Evolutionary conservation across 139 green algal species (phyloP), one percentile per base, ranked within the genome.

Genomic region (Asterochloris sp.): DNA sequence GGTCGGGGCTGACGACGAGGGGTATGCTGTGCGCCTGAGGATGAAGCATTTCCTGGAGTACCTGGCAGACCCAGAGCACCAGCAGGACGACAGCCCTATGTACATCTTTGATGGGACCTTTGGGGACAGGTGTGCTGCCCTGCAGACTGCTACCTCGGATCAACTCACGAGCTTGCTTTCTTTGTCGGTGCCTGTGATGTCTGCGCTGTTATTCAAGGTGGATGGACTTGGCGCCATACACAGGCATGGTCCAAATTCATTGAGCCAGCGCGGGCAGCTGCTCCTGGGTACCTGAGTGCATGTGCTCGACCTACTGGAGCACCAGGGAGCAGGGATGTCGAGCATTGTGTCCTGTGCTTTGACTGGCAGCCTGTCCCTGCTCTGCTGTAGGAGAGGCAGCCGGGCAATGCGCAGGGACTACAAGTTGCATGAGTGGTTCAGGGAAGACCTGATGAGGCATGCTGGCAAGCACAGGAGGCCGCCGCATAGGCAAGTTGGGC

Each of bases 1-100:
- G 94, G 93, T 98, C 13, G 95, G 95, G 54, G 90, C 83, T 16
- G 95, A 98, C 79, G 95, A 98, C 83, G 95, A 98, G 54, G 95
- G 95, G 12, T 98, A 97, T 74, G 86, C 93, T 4, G 95, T 98
- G 64, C 91, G 95, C 0, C 81, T 98, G 82, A 91, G 88, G 61
- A 82, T 97, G 12, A 86, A 88, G 54, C 87, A 96, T 84, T 97
- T 94, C 85, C 74, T 95, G 73, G 26, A 85, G 64, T 98, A 98
- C 81, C 80, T 85, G 60, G 13, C 19, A 54, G 79, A 91, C 87
- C 78, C 79, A 1, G 78, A 88, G 66, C 87, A 95, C 69, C 85
- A 76, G 28, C 61, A 83, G 54, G 76, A 97, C 83, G 94, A 97
- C 80, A 91, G 86, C 11, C 93, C 92, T 8, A 81, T 97, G 74